These are phyloP conservation scores for Ampelomyces quisqualis DNA, from an alignment of 2,329 filamentous ascomycete genomes.

Conservation along the genomic window DNA sequence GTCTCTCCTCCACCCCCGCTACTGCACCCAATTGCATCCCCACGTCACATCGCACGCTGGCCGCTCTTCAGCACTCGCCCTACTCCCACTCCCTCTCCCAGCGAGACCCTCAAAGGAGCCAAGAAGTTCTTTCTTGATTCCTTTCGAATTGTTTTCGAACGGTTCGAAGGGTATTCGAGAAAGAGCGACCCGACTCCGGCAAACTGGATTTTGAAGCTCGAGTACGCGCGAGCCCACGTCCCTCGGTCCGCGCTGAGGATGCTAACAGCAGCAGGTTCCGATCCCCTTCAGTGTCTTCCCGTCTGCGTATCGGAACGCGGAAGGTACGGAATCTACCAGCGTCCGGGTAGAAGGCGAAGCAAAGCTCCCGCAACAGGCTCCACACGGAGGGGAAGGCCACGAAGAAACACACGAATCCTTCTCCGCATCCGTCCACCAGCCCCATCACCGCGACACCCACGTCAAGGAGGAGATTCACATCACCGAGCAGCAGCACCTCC, in stretches of 20 bases:
- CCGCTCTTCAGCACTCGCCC: constrained; percentile 23
- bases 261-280: constrained; percentile 48
- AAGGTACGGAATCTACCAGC: constrained; percentile 59
- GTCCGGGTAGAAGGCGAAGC: constrained; percentile 89
- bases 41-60: constrained; percentile 37
- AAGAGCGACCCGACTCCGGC: constrained; percentile 76
- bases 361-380: constrained; percentile 68
- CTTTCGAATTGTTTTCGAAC: constrained; percentile 58
- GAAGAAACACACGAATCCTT: constrained; percentile 66
- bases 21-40: constrained; percentile 43
- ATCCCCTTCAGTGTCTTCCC: constrained; percentile 99
- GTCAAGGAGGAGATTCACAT: constrained; percentile 81
- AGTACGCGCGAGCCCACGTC: constrained; percentile 59
- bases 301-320: constrained; percentile 81
- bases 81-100: constrained; percentile 24
- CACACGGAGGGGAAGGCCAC: constrained; percentile 97
- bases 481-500: constrained; percentile 74
- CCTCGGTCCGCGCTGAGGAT: background rate
- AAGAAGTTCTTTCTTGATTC: constrained; percentile 63
- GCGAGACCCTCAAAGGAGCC: constrained; percentile 44
- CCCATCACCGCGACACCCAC: constrained; percentile 52
- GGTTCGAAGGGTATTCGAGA: constrained; percentile 67
- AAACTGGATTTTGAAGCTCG: constrained; percentile 99
- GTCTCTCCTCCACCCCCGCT: constrained; percentile 41
- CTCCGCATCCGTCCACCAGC: constrained; percentile 51